These are phyloP conservation scores for Metarhizium sp. DNA, from an alignment of 2,329 filamentous ascomycete species.

Conservation along the genomic window DNA sequence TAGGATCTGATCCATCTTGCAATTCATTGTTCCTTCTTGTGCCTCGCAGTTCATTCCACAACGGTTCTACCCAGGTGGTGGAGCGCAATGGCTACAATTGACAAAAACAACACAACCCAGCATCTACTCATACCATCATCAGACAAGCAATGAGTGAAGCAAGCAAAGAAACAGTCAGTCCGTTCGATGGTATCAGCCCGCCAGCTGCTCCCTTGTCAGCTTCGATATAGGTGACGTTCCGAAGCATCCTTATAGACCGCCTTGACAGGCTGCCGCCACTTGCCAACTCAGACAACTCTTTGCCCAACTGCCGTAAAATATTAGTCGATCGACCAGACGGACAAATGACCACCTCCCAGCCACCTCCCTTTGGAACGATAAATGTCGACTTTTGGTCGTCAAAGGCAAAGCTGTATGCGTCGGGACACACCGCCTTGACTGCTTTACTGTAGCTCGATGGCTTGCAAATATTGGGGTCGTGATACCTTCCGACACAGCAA, in stretches of 20 bases:
- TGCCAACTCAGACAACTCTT: conserved; percentile 39
- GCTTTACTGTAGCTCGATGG: conserved; percentile 58
- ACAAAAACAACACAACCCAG: neutral
- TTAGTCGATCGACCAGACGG: conserved; percentile 52
- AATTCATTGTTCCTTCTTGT: neutral
- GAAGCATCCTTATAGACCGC: conserved; percentile 20
- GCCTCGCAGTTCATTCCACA: too few relatives aligned
- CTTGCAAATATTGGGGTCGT: conserved; percentile 52
- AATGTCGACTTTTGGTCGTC: conserved; percentile 51
- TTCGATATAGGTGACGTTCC: conserved; percentile 25
- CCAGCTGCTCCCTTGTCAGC: conserved; percentile 18
- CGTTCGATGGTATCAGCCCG: conserved; percentile 8
- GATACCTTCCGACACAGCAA: conserved; percentile 66
- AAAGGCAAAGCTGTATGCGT: conserved; percentile 73
- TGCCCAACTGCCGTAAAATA: conserved; percentile 42
- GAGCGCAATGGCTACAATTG: neutral
- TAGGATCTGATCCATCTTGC: conserved; percentile 4
- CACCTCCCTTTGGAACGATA: conserved; percentile 56
- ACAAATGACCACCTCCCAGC: conserved; percentile 73
- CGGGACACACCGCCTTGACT: conserved; percentile 70
- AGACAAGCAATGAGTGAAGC: conserved; percentile 1
- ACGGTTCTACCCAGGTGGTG: neutral
- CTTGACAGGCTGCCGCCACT: conserved; percentile 28
- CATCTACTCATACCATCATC: conserved; percentile 1
- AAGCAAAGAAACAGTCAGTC: conserved; percentile 5